Conservation (phyloP, 805 yeast genomes). For the Cyberlindnera japonica region DNA sequence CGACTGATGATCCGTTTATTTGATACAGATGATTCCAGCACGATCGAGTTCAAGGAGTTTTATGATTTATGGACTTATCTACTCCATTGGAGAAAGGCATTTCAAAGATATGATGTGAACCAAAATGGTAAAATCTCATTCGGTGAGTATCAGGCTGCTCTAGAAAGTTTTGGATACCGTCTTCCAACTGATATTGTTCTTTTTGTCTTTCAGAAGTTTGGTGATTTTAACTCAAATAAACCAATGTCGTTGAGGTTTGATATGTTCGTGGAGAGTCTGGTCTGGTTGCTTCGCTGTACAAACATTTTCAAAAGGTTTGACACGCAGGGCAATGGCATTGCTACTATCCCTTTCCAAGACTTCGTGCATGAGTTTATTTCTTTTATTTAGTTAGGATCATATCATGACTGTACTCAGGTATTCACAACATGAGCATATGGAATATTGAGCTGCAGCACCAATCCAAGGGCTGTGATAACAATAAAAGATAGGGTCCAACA, state of each 20-base stretch:
- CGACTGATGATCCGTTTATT: constrained; percentile 60
- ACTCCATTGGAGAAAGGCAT: constrained; percentile 61
- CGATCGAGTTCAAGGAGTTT: constrained; percentile 56
- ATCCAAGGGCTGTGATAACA: too few species aligned
- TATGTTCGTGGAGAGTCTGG: constrained; percentile 74
- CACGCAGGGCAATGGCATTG: constrained; percentile 68
- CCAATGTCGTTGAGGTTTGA: constrained; percentile 61
- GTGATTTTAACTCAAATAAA: constrained; percentile 33
- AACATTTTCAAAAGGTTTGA: constrained; percentile 78
- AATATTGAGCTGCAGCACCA: too few species aligned
- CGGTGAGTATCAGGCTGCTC: constrained; percentile 59
- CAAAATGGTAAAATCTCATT: constrained; percentile 57
- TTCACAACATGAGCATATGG: too few species aligned
- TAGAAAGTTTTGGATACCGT: constrained; percentile 63
- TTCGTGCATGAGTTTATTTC: constrained; percentile 52
- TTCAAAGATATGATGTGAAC: constrained; percentile 58
- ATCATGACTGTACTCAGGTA: too few species aligned
- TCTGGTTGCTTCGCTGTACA: constrained; percentile 72
- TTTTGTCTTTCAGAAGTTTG: constrained; percentile 55
- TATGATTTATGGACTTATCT: constrained; percentile 66
- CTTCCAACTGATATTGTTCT: constrained; percentile 53
- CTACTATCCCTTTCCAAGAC: constrained; percentile 61
- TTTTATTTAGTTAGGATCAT: constrained; percentile 9
- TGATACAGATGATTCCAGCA: constrained; percentile 44
- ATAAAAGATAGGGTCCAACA: too few species aligned